Conservation (phyloP, 306 rosid species). For the Vigna trinervia region DNA sequence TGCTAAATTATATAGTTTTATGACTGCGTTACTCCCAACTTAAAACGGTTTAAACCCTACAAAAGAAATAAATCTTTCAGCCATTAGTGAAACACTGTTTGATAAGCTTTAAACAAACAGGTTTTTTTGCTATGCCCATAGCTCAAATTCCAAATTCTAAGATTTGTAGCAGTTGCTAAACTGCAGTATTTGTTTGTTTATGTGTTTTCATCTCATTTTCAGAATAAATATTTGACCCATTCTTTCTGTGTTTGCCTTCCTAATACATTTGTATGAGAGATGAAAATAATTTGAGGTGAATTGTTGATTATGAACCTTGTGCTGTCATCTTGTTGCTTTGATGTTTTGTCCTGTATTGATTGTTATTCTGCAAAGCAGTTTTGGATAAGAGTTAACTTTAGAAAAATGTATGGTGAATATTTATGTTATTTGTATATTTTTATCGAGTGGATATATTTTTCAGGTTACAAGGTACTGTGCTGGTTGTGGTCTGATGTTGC, state of each 20-base stretch:
- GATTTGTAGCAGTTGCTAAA: not conserved
- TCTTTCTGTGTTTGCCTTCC: not conserved
- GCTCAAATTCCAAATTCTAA: not conserved
- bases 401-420: conserved; percentile 2
- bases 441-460: conserved; percentile 45
- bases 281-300: conserved; percentile 13
- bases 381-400: too few species aligned
- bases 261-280: conserved; percentile 17
- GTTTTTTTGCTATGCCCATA: not conserved
- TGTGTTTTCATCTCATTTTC: not conserved
- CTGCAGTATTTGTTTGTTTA: not conserved
- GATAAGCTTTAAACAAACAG: too few species aligned
- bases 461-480: conserved; percentile 80
- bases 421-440: conserved; percentile 32
- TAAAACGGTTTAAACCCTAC: not conserved
- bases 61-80: too few species aligned
- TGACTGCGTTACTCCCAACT: not conserved
- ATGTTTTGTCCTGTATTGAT: not conserved
- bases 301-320: conserved; percentile 40
- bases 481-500: conserved; percentile 70
- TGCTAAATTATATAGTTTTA: not conserved
- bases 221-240: not conserved
- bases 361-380: too few species aligned
- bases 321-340: conserved; percentile 40
- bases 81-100: too few species aligned